Percentiles rank a stretch among this genome's conserved stretches.
These are phyloP conservation scores for Rhodomyrtus tomentosa DNA, from an alignment of 345 rosid genomes.

Conservation along the genomic window DNA sequence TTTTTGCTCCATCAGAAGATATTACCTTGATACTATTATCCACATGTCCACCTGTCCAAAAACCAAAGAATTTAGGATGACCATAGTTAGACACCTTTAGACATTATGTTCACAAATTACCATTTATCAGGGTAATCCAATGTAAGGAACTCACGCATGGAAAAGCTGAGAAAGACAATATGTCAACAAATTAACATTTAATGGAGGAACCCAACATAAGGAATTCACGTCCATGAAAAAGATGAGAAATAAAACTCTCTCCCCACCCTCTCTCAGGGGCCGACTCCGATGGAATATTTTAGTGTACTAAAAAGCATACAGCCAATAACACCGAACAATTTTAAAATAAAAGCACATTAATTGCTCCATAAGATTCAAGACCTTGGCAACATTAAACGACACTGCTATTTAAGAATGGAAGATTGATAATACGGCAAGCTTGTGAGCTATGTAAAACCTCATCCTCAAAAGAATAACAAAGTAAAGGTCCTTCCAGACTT, in stretches of 20 bases:
- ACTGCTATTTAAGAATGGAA: background rate
- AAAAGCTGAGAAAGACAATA: background rate
- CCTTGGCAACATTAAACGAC: background rate
- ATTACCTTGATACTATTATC: slow-evolving; percentile 85
- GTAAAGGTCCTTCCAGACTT: background rate
- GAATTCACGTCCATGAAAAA: background rate
- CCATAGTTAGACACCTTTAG: background rate
- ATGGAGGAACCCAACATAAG: background rate
- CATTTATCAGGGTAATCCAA: background rate
- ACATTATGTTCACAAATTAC: background rate
- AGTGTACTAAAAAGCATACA: background rate
- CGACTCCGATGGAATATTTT: background rate
- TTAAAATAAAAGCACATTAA: background rate
- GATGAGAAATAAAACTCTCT: background rate
- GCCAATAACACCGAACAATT: background rate
- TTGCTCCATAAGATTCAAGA: background rate
- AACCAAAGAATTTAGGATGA: background rate
- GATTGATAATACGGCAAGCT: background rate
- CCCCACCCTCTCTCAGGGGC: background rate
- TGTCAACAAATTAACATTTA: background rate
- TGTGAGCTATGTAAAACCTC: background rate
- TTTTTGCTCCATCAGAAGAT: slow-evolving; percentile 85
- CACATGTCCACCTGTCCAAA: slow-evolving; percentile 72
- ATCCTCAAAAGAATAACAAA: background rate
- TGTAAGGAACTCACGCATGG: background rate